These are phyloP conservation scores for Penicillium sp. DNA, from an alignment of 2,329 filamentous ascomycete species.

Conservation along the genomic window DNA sequence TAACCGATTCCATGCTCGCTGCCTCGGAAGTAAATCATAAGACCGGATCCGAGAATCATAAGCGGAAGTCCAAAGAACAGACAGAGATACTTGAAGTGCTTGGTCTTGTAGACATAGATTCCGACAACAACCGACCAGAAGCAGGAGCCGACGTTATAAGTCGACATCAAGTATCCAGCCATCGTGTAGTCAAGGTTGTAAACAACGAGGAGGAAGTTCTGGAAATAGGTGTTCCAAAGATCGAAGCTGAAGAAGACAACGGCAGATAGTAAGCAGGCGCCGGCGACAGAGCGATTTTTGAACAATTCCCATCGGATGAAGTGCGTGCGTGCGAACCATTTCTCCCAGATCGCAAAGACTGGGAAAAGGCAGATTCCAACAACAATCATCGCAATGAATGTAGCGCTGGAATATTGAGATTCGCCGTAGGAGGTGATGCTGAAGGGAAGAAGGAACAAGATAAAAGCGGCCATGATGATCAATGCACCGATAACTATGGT, in stretches of 20 bases:
- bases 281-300: background rate
- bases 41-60: slow-evolving; percentile 34
- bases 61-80: background rate
- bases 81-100: background rate
- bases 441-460: background rate
- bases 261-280: background rate
- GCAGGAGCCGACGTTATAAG: slow-evolving; percentile 56
- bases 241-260: background rate
- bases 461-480: background rate
- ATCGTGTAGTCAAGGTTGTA: slow-evolving; percentile 44
- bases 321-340: background rate
- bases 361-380: background rate
- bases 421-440: background rate
- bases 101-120: background rate
- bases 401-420: background rate
- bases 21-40: slow-evolving; percentile 58
- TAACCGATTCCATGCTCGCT: slow-evolving; percentile 49
- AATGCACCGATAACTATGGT: background rate
- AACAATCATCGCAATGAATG: background rate
- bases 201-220: slow-evolving; percentile 44
- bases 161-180: slow-evolving; percentile 50
- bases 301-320: background rate
- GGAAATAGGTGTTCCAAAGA: background rate
- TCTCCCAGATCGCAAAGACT: background rate
- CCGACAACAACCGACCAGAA: slow-evolving; percentile 44